phyloP scores from a whole-genome alignment of 2,329 filamentous ascomycete species.

The Diplocarpon rosae region DNA sequence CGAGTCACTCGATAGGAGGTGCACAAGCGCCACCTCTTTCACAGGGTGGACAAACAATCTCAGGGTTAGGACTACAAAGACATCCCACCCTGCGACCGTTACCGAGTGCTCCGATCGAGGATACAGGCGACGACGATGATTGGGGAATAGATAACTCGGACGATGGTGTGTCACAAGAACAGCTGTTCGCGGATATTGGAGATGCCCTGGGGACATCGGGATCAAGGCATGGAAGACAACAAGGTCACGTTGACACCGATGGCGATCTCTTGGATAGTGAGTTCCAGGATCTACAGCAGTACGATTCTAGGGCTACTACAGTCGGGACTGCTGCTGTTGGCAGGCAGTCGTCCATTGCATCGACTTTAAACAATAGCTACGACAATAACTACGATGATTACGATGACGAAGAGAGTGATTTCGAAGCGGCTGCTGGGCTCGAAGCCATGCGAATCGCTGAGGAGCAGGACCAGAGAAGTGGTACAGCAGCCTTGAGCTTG shows the following conservation, averaged over 20 bases:
- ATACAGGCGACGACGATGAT: slow-evolving; percentile 20
- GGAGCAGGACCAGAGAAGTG: slow-evolving; percentile 57
- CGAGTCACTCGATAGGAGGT: slow-evolving; percentile 12
- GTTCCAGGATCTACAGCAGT: slow-evolving; percentile 37
- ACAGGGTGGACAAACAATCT: slow-evolving; percentile 7
- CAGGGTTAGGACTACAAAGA: slow-evolving; percentile 19
- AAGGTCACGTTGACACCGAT: slow-evolving; percentile 27
- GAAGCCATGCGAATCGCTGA: slow-evolving; percentile 78
- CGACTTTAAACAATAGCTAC: slow-evolving; percentile 32
- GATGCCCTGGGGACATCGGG: slow-evolving; percentile 22
- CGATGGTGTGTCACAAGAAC: slow-evolving; percentile 25
- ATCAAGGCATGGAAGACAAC: slow-evolving; percentile 11
- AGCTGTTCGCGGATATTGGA: slow-evolving; percentile 28
- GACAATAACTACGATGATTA: slow-evolving; percentile 31
- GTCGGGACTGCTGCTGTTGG: slow-evolving; percentile 33
- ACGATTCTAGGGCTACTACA: slow-evolving; percentile 41
- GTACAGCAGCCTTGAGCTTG: slow-evolving; percentile 39
- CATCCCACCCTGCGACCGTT: slow-evolving; percentile 27
- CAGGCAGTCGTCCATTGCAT: slow-evolving; percentile 40
- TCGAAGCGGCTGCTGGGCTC: slow-evolving; percentile 74
- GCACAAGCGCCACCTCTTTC: slow-evolving; percentile 10
- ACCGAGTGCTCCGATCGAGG: slow-evolving; percentile 24
- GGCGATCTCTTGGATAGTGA: slow-evolving; percentile 38
- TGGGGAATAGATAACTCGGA: slow-evolving; percentile 20
- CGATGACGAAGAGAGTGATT: slow-evolving; percentile 69